Evolutionary conservation across 2,329 filamentous ascomycete species (phyloP), one percentile per base, ranked within the genome.

Genomic region (Taxawa tesnikishii): DNA sequence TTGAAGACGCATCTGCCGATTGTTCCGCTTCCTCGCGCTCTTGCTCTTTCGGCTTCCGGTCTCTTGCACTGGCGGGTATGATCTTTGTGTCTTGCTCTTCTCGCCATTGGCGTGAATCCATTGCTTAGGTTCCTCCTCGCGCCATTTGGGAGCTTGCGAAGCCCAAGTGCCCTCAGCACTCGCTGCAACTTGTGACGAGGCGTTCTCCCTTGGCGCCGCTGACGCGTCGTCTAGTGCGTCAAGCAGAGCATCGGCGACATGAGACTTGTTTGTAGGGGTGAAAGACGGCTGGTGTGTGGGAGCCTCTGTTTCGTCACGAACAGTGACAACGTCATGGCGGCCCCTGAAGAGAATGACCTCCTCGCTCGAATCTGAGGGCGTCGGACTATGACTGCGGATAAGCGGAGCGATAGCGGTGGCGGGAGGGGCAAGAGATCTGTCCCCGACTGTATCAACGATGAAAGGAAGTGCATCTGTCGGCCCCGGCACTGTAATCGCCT

Each of bases 331-430:
- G 28, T 39, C 45, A 25, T 21, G 15, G 15, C 75, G 64, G 24
- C 75, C 75, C 36, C 62, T 68, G 48, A 82, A 83, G 0, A 83
- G 46, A 28, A 85, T 74, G 4, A 83, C 61, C 41, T 94, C 83
- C 29, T 82, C 80, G 45, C 77, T 80, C 0, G 79, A 82, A 40
- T 73, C 65, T 0, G 67, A 68, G 5, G 48, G 46, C 2, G 57
- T 56, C 11, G 58, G 58, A 4, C 59, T 62, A 2, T 57, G 45
- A 23, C 49, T 54, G 16, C 59, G 58, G 27, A 55, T 48, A 0
- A 43, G 17, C 12, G 48, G 30, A 10, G 30, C 8, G 8, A 23
- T 3, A 2, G 19, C n/a, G 19, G 8, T 23, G 8, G 2, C 19
- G n/a, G 19, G 19, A 2, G 19, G 19, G 19, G 19, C 19, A 3